Conservation (phyloP, 345 rosid genomes). For the Euphorbia peplus region DNA sequence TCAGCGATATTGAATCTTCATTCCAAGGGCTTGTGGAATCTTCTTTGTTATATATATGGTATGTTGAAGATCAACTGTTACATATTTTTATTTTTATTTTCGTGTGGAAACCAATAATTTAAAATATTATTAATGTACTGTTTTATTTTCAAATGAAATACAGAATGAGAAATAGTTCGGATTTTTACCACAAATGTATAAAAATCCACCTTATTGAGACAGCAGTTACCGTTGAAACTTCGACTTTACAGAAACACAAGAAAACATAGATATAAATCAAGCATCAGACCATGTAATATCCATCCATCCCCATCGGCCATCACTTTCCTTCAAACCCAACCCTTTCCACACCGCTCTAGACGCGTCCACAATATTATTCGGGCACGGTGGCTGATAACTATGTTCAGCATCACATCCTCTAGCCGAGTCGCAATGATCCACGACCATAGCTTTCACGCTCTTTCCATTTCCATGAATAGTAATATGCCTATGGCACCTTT, state of each 20-base stretch:
- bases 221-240: neutral
- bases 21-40: neutral
- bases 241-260: neutral
- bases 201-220: neutral
- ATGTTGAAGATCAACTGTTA: neutral
- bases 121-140: no score
- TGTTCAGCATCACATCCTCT: constrained; percentile 14
- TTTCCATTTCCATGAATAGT: constrained; percentile 13
- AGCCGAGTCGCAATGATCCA: constrained; percentile 19
- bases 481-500: constrained; percentile 5
- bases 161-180: no score
- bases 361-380: constrained; percentile 16
- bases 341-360: constrained; percentile 18
- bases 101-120: no score
- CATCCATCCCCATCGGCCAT: constrained; percentile 1
- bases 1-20: neutral
- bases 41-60: neutral
- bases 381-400: constrained; percentile 18
- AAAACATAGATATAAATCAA: neutral
- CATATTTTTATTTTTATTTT: no score
- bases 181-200: neutral
- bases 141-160: no score
- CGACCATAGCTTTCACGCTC: constrained; percentile 12
- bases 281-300: constrained; percentile 18
- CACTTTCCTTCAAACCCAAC: constrained; percentile 12